Evolutionary conservation across 2,329 filamentous ascomycete genomes (phyloP).

Genomic region (Alternaria sp.): DNA sequence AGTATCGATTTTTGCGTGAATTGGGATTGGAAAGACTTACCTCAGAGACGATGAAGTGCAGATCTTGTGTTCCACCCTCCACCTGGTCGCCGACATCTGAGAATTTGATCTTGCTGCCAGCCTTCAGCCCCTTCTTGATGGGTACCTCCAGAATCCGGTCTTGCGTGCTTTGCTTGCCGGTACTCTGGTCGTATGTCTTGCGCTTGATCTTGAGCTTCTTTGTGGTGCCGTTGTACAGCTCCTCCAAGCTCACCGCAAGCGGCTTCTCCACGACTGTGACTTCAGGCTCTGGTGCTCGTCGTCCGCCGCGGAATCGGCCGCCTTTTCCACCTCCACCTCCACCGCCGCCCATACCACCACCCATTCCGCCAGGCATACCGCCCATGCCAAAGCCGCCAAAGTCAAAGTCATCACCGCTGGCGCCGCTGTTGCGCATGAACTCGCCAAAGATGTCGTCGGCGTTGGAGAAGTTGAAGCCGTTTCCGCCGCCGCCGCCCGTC

Average conservation of each 20-base stretch:
- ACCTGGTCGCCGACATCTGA: conserved; percentile 97
- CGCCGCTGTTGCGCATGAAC: conserved; percentile 70
- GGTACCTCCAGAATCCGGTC: conserved; percentile 93
- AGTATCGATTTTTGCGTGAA: conserved; percentile 17
- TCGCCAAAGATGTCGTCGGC: conserved; percentile 85
- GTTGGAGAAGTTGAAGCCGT: conserved; percentile 82
- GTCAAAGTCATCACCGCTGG: conserved; percentile 62
- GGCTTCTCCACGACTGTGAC: conserved; percentile 89
- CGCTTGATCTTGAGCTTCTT: conserved; percentile 99
- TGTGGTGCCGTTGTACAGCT: conserved; percentile 82
- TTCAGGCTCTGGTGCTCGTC: conserved; percentile 71
- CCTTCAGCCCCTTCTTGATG: conserved; percentile 94
- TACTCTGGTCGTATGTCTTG: conserved; percentile 84
- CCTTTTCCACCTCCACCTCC: conserved; percentile 52
- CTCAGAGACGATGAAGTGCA: conserved; percentile 95
- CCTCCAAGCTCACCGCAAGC: conserved; percentile 81
- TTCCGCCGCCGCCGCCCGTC: conserved; percentile 60
- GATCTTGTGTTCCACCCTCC: conserved; percentile 91
- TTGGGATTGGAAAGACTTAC: conserved; percentile 60
- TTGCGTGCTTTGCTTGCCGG: conserved; percentile 81
- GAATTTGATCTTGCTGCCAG: conserved; percentile 98
- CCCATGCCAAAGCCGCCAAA: conserved; percentile 51
- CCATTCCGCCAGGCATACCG: conserved; percentile 40
- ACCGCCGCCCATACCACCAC: conserved; percentile 57
- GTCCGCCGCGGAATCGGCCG: conserved; percentile 47